Base-by-base conservation (phyloP, 208 protist genomes). In the Crithidia thermophila region DNA sequence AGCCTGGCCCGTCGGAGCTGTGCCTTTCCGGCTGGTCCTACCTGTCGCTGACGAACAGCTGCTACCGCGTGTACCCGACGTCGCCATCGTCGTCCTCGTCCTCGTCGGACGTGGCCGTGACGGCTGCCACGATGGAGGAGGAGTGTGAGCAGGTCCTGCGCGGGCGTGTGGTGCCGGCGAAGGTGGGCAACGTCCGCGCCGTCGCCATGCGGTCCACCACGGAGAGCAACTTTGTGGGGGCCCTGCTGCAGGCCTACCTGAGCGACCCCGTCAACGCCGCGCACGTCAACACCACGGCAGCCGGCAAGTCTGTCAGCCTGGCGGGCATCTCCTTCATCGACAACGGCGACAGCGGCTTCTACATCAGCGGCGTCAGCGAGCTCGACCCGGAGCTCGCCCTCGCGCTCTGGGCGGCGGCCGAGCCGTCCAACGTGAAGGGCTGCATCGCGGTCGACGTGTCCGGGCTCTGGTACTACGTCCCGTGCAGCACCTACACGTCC, bases 281-380 rank as follows among this genome's bases (percentile, higher is more conserved):
- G 10, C 11, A 30, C 34, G 46, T n/a, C 21, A 42, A 20, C 37
- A 57, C 28, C 53, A 27, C 8, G 21, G 25, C 47, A 16, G 30
- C 37, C 7, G 31, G 10, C 37, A 20, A 16, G 13, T 36, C 63
- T 8, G 70, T 67, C 28, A 80, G 75, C n/a, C 50, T 89, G 18
- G 67, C 84, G 1, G 86, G 86, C 16, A 70, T 84, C 13, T 77
- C 83, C 13, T 92, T 81, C 68, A 77, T 63, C 36, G 65, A 87
- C 23, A 51, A 56, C 50, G 86, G 86, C 28, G 53, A 50, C 27
- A 31, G 31, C 11, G 86, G 80, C 8, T 65, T 82, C 25, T 92
- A 85, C 64, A 59, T 89, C 6, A 79, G 82, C 51, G 82, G 82
- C 4, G 39, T 46, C 37, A 66, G 68, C 0, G 60, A 58, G 43